These are phyloP conservation scores for Pterula multifida DNA, from an alignment of 1,284 basidiomycete species.

Conservation along the genomic window DNA sequence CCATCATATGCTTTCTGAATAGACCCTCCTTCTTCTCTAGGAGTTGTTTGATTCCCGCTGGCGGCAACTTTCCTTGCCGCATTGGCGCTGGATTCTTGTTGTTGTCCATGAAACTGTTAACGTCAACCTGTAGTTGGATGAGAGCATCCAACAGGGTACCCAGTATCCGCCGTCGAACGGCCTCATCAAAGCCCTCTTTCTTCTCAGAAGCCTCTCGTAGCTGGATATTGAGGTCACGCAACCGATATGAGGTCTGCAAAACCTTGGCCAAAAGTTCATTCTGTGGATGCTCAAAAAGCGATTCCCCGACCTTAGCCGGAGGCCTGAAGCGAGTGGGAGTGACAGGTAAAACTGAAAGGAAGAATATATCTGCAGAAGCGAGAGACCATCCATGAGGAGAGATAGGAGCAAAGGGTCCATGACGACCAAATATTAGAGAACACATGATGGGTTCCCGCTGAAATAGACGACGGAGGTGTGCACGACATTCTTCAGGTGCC, in stretches of 20 bases:
- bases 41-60: constrained; percentile 91
- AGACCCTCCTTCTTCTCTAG: constrained; percentile 99
- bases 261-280: constrained; percentile 89
- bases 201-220: constrained; percentile 55
- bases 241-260: constrained; percentile 69
- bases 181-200: constrained; percentile 41
- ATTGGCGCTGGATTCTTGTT: constrained; percentile 86
- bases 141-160: constrained; percentile 70
- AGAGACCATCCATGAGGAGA: constrained; percentile 41
- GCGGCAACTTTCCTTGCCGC: constrained; percentile 86
- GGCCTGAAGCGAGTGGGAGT: constrained; percentile 95
- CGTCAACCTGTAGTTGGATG: constrained; percentile 87
- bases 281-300: constrained; percentile 92
- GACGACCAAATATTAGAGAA: constrained; percentile 84
- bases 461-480: constrained; percentile 87
- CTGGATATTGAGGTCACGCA: constrained; percentile 69
- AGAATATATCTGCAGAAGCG: constrained; percentile 92
- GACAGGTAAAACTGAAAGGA: constrained; percentile 87
- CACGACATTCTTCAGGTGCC: constrained; percentile 85
- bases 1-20: constrained; percentile 99
- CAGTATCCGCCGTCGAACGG: constrained; percentile 48
- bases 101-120: constrained; percentile 97
- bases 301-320: constrained; percentile 86
- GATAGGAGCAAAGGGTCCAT: constrained; percentile 71
- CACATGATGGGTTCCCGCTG: constrained; percentile 74